Conservation (phyloP, 2,329 filamentous ascomycete species). For the Cladosporium sp. region DNA sequence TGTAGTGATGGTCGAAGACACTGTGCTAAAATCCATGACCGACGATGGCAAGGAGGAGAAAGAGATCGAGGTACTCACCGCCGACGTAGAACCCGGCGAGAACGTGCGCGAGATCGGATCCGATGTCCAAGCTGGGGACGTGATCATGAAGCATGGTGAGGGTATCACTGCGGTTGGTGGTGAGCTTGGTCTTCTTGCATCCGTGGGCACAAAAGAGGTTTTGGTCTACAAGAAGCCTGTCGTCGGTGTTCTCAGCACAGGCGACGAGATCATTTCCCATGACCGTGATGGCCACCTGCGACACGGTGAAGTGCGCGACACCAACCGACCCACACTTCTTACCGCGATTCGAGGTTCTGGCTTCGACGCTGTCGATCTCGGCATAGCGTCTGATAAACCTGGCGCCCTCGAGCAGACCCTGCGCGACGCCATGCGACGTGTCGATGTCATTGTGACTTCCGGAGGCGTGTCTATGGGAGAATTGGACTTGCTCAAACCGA, state of each 20-base stretch:
- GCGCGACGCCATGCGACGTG: conserved; percentile 66
- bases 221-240: conserved; percentile 70
- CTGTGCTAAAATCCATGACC: conserved; percentile 68
- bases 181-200: conserved; percentile 84
- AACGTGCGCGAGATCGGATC: conserved; percentile 91
- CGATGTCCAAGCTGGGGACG: conserved; percentile 67
- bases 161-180: conserved; percentile 83
- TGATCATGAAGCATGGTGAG: conserved; percentile 72
- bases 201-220: conserved; percentile 71
- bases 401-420: conserved; percentile 72
- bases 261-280: conserved; percentile 86
- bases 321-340: conserved; percentile 83
- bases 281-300: conserved; percentile 58
- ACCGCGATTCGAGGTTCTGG: conserved; percentile 70
- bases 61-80: conserved; percentile 79
- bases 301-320: conserved; percentile 86
- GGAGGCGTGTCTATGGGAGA: conserved; percentile 98
- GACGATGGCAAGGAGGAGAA: conserved; percentile 80
- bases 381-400: conserved; percentile 73
- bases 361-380: conserved; percentile 77
- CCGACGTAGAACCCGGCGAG: conserved; percentile 69
- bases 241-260: conserved; percentile 85
- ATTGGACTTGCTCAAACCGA: conserved; percentile 92
- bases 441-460: conserved; percentile 83
- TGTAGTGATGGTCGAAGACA: conserved; percentile 97